Percentiles rank a stretch among this genome's conserved stretches.
Conservation (phyloP, 306 rosid species). For the Prunus campanulata region DNA sequence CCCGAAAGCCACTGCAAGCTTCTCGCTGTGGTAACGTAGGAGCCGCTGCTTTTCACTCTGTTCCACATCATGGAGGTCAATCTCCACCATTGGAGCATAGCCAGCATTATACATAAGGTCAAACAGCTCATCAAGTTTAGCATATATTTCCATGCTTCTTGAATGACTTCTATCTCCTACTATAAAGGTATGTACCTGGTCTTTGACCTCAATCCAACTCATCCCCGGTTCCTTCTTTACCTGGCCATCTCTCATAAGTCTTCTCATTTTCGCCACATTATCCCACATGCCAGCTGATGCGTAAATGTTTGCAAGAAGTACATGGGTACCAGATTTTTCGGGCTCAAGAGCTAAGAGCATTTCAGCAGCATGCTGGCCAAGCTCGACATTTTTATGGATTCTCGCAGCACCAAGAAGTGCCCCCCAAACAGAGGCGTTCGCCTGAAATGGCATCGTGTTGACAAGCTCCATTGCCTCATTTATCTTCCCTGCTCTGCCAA, state of each 20-base stretch:
- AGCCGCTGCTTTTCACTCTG: conserved; percentile 60
- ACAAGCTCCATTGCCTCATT: conserved; percentile 73
- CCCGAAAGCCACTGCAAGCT: conserved; percentile 86
- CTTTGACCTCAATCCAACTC: conserved; percentile 90
- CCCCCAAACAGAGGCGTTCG: conserved; percentile 83
- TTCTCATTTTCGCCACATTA: conserved; percentile 68
- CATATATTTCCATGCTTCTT: conserved; percentile 70
- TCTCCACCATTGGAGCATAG: conserved; percentile 71
- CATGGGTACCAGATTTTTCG: conserved; percentile 83
- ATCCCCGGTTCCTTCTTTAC: conserved; percentile 96
- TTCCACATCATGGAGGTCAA: conserved; percentile 76
- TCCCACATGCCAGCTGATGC: conserved; percentile 89
- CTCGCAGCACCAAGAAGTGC: conserved; percentile 95
- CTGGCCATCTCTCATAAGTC: conserved; percentile 58
- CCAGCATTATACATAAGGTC: conserved; percentile 64
- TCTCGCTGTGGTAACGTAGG: conserved; percentile 76
- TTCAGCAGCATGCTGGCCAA: conserved; percentile 74
- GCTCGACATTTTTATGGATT: conserved; percentile 70
- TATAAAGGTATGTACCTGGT: conserved; percentile 64
- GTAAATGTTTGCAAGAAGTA: conserved; percentile 86
- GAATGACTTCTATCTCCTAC: conserved; percentile 79
- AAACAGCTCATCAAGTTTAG: conserved; percentile 62
- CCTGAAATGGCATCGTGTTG: conserved; percentile 68
- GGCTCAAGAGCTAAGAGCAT: conserved; percentile 77
- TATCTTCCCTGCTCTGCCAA: conserved; percentile 83